phyloP scores from a whole-genome alignment of 208 protist species.

The Wallacemonas collosoma region DNA sequence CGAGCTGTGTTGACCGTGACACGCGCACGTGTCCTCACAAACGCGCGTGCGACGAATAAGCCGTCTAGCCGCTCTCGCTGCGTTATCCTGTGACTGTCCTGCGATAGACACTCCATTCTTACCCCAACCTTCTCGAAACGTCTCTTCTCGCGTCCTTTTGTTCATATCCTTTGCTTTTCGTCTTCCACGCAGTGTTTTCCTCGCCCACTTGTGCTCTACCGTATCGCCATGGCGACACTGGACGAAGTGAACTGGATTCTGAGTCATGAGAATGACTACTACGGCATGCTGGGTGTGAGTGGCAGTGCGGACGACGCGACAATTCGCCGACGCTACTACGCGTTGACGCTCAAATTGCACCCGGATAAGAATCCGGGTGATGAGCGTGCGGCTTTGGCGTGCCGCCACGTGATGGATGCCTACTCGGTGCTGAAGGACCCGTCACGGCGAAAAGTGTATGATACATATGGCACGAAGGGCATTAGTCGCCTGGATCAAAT shows the following conservation, averaged over 20 bases:
- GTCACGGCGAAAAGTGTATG: slow-evolving; percentile 92
- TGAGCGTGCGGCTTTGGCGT: slow-evolving; percentile 48
- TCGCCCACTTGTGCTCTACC: not conserved
- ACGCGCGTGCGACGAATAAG: too few species aligned
- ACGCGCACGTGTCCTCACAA: too few species aligned
- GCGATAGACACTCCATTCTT: too few species aligned
- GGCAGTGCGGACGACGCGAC: slow-evolving; percentile 23
- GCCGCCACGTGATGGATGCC: slow-evolving; percentile 72
- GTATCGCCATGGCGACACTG: not conserved
- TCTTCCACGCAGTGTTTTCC: slow-evolving; percentile 16
- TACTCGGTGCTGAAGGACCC: slow-evolving; percentile 94
- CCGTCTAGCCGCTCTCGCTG: too few species aligned
- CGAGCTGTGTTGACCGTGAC: too few species aligned
- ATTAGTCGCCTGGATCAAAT: slow-evolving; percentile 8
- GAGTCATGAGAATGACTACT: slow-evolving; percentile 33
- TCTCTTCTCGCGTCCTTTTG: not conserved
- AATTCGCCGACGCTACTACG: slow-evolving; percentile 48
- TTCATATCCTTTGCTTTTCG: slow-evolving; percentile 3
- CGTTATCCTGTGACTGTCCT: too few species aligned
- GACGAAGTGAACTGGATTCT: slow-evolving; percentile 32
- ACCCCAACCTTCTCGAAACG: too few species aligned
- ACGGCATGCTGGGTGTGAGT: slow-evolving; percentile 33
- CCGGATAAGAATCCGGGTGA: slow-evolving; percentile 57
- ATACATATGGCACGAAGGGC: slow-evolving; percentile 39
- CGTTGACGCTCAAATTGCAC: slow-evolving; percentile 48